Evolutionary conservation across 768 basidiomycete species (phyloP), one percentile per base, ranked within the genome.

Genomic region (Atractiella rhizophila): DNA sequence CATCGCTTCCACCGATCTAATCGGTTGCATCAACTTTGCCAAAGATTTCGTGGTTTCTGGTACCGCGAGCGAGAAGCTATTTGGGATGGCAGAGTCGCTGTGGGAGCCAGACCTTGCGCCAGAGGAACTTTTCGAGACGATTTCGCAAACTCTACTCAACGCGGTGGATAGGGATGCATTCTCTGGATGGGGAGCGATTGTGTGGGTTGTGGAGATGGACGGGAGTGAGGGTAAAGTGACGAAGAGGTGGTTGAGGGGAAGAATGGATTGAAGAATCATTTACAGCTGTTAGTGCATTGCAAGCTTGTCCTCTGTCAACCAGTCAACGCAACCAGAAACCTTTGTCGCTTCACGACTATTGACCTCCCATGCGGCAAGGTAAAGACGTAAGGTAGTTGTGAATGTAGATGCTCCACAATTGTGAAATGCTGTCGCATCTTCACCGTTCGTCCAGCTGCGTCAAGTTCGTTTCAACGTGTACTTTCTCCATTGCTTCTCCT

Each of bases 81-180:
- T 74, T 53, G 91, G 91, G 75, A 74, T 88, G 39, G 91, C 91
- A 30, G 91, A 98, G 60, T 83, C 85, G 3, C 67, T 98, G 24
- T 98, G 91, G 91, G 91, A 98, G 60, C 85, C 88, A 8, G 80
- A 85, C 59, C 64, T 98, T 58, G 85, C 75, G 56, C 72, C 86
- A 12, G 91, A 96, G 55, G 91, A 96, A 59, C 63, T 98, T 34
- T 98, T 98, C 55, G 91, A 98, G 65, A 96, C 91, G 2, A 85
- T 94, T 54, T 83, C 81, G 23, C 91, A 98, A 60, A 86, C 85
- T 6, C 60, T 98, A 45, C 59, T 96, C 59, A 96, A 86, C 53
- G 79, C 83, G 5, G 75, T 94, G 26, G 91, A 98, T 57, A 69
- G 91, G 35, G 91, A 96, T 60, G 85, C 88, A 18, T 81, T 71